These are phyloP conservation scores for Ambrosia artemisiifolia DNA, from an alignment of 129 eudicot species.

Conservation along the genomic window DNA sequence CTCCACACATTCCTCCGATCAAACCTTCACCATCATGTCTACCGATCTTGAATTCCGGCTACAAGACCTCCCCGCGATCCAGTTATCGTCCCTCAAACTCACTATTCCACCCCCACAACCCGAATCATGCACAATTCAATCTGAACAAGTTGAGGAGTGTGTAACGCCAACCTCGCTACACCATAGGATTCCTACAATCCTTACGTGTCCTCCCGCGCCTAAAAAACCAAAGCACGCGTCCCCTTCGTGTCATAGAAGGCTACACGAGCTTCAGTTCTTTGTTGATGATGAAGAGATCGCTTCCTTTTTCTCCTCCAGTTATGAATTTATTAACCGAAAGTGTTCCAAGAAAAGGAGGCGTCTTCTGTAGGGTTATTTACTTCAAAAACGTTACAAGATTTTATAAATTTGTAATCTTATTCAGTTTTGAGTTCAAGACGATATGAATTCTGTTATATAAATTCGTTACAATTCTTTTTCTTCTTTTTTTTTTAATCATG, in stretches of 20 bases:
- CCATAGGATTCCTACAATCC: constrained; percentile 41
- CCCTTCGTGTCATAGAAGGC: constrained; percentile 33
- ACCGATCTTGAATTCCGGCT: neutral
- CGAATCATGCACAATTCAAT: neutral
- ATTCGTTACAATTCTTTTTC: constrained; percentile 23
- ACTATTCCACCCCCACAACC: neutral
- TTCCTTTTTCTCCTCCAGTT: constrained; percentile 24
- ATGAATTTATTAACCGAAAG: constrained; percentile 8
- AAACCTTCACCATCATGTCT: neutral
- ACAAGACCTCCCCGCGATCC: neutral
- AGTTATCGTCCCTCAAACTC: neutral
- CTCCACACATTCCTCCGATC: neutral
- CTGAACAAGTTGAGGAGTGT: constrained; percentile 32
- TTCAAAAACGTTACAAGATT: neutral
- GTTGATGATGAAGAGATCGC: constrained; percentile 33
- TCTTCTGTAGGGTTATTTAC: constrained; percentile 17
- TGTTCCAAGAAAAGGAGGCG: constrained; percentile 31
- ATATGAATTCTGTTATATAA: constrained; percentile 19
- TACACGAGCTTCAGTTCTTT: constrained; percentile 30
- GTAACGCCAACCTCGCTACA: constrained; percentile 57
- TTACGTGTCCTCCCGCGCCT: constrained; percentile 72
- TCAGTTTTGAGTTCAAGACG: constrained; percentile 20
- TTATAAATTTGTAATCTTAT: neutral
- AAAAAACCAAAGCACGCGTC: constrained; percentile 31
- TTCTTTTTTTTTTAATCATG: constrained; percentile 14